A percentile compares a stretch with the other conserved stretches of the same genome.
Evolutionary conservation across 192 early-diverging fungal species (phyloP).

Genomic region (Spizellomyces sp.): DNA sequence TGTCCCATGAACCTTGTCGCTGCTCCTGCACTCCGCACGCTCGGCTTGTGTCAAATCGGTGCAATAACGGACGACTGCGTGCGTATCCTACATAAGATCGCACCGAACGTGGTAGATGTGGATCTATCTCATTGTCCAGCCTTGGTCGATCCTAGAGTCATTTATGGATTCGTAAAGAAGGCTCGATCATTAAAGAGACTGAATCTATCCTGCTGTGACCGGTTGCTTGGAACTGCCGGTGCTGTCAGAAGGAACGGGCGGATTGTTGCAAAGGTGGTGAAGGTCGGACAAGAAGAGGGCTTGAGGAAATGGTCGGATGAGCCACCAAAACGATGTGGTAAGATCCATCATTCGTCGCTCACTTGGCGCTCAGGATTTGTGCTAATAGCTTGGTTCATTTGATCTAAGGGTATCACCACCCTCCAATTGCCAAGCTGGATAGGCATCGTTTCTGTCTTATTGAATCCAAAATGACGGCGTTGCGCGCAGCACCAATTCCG

Average conservation of each 20-base stretch:
- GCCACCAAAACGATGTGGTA: not conserved
- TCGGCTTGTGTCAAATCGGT: not conserved
- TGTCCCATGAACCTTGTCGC: not conserved
- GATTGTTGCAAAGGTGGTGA: not conserved
- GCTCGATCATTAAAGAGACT: not conserved
- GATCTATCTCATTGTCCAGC: not conserved
- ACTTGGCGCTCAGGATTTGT: too few species aligned
- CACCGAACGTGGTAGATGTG: not conserved
- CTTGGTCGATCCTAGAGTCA: not conserved
- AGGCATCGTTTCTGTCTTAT: constrained; percentile 3
- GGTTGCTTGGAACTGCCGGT: not conserved
- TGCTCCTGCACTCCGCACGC: not conserved
- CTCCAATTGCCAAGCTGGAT: not conserved
- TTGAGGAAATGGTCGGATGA: not conserved
- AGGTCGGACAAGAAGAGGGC: not conserved
- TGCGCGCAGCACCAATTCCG: not conserved
- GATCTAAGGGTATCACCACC: too few species aligned
- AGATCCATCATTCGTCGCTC: not conserved
- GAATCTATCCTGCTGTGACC: not conserved
- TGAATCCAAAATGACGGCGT: not conserved
- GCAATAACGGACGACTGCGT: not conserved
- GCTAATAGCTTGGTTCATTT: too few species aligned
- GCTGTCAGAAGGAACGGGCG: not conserved
- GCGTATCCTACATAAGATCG: not conserved
- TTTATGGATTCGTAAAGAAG: not conserved